Base-by-base conservation (phyloP, 228 moss, liverwort and hornwort species). In the Sphagnum fallax region DNA sequence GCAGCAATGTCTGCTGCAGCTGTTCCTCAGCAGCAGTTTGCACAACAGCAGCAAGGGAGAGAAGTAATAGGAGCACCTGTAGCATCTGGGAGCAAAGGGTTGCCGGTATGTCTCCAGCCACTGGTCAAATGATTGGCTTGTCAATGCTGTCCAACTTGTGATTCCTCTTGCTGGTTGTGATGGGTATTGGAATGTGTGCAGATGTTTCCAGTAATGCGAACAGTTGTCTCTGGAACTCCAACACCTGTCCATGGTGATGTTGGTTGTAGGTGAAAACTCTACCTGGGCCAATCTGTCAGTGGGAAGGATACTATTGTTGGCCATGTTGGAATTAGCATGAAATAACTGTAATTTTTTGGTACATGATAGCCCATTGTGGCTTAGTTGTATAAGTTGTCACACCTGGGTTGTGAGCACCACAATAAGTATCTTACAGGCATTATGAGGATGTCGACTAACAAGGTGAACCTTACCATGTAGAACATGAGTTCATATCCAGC, bases 21-120 rank as follows among this genome's bases (percentile, higher is more conserved):
- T 57, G 73, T 67, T 51, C 77, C 85, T 0, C 60, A 65, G 47
- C 90, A 82, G 59, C 88, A 83, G 49, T 80, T 74, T 52, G 58
- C 78, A 53, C 94, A 85, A 70, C 77, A 84, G 57, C 80, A 77
- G 63, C 84, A 74, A 70, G 66, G 80, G 65, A 75, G 79, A 59
- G 83, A 83, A 49, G 66, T 52, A 13, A 81, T 69, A 49, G 58
- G 81, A 65, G 60, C 81, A 48, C 32, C 32, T 32, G 32, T 32
- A 32, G 32, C 32, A 32, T 32, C 32, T 32, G 77, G 80, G 51
- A 72, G 75, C 49, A 90, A 84, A 77, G 77, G 75, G 53, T 32
- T 76, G 48, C 84, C 84, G 10, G 90, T 89, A 74, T 71, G 72
- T 73, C 59, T 53, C 16, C 4, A 6, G 12, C 50, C 47, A 8